phyloP scores from a whole-genome alignment of 2,329 filamentous ascomycete genomes.

The Diaporthe sp. region DNA sequence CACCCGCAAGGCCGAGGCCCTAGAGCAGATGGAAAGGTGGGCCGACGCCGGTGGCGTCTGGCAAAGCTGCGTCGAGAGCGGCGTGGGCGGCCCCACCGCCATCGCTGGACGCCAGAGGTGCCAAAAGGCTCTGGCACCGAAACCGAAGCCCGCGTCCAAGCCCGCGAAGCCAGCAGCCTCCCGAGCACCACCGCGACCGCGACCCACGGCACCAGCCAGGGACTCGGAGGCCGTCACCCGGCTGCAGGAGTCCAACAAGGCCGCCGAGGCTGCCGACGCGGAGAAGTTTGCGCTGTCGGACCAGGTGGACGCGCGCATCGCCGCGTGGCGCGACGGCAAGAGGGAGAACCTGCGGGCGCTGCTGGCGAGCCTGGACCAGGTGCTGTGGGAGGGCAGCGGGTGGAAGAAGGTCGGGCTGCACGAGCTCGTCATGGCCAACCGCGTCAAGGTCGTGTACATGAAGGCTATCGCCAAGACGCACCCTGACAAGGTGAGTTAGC shows the following conservation, averaged over 20 bases:
- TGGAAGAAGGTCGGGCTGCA: slow-evolving; percentile 98
- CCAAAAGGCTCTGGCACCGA: slow-evolving; percentile 85
- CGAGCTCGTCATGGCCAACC: slow-evolving; percentile 91
- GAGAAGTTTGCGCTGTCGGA: slow-evolving; percentile 93
- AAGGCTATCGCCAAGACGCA: slow-evolving; percentile 99
- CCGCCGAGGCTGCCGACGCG: slow-evolving; percentile 87
- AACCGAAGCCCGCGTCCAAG: slow-evolving; percentile 58
- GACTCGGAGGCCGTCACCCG: slow-evolving; percentile 84
- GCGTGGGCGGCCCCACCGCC: slow-evolving; percentile 86
- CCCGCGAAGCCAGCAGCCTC: slow-evolving; percentile 59
- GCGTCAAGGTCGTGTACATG: slow-evolving; percentile 99
- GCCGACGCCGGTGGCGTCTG: slow-evolving; percentile 83
- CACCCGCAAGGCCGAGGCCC: slow-evolving; percentile 92
- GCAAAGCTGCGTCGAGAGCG: slow-evolving; percentile 85
- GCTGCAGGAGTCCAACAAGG: slow-evolving; percentile 85
- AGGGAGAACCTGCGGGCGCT: slow-evolving; percentile 91
- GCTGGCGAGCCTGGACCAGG: slow-evolving; percentile 85
- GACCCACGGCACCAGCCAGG: slow-evolving; percentile 59
- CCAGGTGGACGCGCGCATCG: slow-evolving; percentile 83
- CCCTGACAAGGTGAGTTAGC: slow-evolving; percentile 88
- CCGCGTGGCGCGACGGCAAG: slow-evolving; percentile 90
- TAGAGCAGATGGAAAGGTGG: slow-evolving; percentile 97
- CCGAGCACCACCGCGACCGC: slow-evolving; percentile 60
- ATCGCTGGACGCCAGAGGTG: slow-evolving; percentile 90
- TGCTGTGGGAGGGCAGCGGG: slow-evolving; percentile 91